Conservation (phyloP, 257 asterid genomes). For the Solanum appendiculatum region DNA sequence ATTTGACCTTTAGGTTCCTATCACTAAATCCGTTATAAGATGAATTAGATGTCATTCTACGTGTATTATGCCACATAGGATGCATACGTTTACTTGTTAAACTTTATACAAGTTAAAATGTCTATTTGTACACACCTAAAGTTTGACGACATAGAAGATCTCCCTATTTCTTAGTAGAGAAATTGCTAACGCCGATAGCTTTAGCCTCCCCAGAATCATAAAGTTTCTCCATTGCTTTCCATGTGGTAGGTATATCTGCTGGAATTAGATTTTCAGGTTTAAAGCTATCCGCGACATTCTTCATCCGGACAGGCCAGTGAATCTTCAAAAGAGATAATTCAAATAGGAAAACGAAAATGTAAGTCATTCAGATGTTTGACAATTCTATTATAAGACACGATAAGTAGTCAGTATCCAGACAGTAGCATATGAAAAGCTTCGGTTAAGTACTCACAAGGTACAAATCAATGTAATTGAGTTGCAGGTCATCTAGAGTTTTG, state of each 20-base stretch:
- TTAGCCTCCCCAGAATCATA: conserved; percentile 57
- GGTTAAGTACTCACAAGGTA: conserved; percentile 60
- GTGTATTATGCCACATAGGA: too few relatives aligned
- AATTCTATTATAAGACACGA: too few relatives aligned
- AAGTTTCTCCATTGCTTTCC: conserved; percentile 73
- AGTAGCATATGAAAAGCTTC: background rate
- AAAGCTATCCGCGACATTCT: conserved; percentile 35
- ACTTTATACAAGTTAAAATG: too few relatives aligned
- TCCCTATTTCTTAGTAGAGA: conserved; percentile 50
- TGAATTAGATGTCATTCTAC: too few relatives aligned
- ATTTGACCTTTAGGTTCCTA: too few relatives aligned
- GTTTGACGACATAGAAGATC: conserved; percentile 19
- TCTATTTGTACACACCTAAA: too few relatives aligned
- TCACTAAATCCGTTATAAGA: too few relatives aligned
- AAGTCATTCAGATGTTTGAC: background rate
- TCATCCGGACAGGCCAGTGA: conserved; percentile 63
- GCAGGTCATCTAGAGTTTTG: conserved; percentile 54
- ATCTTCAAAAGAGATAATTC: conserved; percentile 25
- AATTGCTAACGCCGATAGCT: conserved; percentile 74
- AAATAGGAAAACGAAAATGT: background rate
- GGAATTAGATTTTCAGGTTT: conserved; percentile 42
- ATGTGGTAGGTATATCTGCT: conserved; percentile 59
- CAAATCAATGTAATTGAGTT: conserved; percentile 58
- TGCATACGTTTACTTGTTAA: too few relatives aligned
- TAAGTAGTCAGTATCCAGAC: too few relatives aligned